Percentiles rank a stretch among this genome's conserved stretches.
phyloP scores from a whole-genome alignment of 257 asterid species.

The Haberlea rhodopensis region DNA sequence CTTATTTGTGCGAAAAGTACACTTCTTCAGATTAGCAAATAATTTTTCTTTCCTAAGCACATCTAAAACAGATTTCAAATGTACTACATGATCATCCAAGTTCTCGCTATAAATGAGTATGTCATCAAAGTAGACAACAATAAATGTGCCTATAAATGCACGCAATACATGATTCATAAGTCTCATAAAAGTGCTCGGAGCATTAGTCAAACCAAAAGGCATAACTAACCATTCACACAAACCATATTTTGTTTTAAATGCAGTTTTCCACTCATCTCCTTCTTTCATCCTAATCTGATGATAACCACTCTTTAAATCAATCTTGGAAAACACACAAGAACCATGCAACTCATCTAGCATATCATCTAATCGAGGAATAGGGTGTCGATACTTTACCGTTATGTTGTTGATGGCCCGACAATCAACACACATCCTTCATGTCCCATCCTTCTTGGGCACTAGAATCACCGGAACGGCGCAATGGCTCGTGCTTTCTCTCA shows the following conservation, averaged over 20 bases:
- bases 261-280: not conserved
- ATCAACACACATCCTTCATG: not conserved
- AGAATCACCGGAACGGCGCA: too few species aligned
- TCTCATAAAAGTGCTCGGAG: too few species aligned
- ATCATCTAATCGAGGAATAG: too few species aligned
- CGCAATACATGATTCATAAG: too few species aligned
- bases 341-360: constrained; percentile 9
- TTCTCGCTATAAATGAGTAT: not conserved
- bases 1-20: constrained; percentile 4
- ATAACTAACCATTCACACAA: not conserved
- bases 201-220: too few species aligned
- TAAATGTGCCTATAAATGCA: too few species aligned
- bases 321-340: not conserved
- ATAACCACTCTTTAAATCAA: too few species aligned
- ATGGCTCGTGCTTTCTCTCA: constrained; percentile 3
- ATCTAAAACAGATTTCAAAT: not conserved
- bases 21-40: constrained; percentile 4
- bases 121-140: too few species aligned
- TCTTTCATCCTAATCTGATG: too few species aligned
- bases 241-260: not conserved
- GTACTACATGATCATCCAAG: constrained; percentile 1
- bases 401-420: constrained; percentile 15
- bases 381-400: constrained; percentile 9
- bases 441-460: constrained; percentile 12
- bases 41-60: constrained; percentile 6